Base-by-base conservation (phyloP, 352 stramenopile genomes). In the Phytophthora fragariaefolia region DNA sequence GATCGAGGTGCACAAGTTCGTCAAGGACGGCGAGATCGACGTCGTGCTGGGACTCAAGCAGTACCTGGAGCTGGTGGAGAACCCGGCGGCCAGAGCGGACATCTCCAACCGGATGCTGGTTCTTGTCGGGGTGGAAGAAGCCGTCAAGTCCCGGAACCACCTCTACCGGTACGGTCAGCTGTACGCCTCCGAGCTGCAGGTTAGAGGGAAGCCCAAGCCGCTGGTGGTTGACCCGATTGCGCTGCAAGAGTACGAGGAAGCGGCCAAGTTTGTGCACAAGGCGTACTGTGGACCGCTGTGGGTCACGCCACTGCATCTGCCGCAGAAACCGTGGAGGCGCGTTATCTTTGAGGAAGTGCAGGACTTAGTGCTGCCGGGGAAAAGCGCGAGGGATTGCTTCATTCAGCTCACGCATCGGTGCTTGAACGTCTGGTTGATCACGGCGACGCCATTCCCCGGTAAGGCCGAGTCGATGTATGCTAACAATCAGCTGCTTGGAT, bases 261-360 rank as follows among this genome's bases (percentile, higher is more conserved):
- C 87, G 1, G 89, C 83, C 38, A 91, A 90, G 62, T 91, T 90
- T 58, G 83, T 92, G 55, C 88, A 86, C 63, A 95, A 94, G 47
- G 86, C 83, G 1, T 95, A 96, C 68, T 79, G 74, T 10, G 89
- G 89, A 1, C 80, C 79, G 2, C 70, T 95, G 9, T 94, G 89
- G 80, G 80, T 85, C 6, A 85, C 80, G 1, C 63, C 55, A 12
- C 57, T 96, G 50, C 86, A 95, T 60, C 46, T 89, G 4, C 89
- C 86, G 0, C 66, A 76, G 23, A 89, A 91, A 47, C 75, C 75
- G 10, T 94, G 87, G 85, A 79, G 87, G 30, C 80, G 89, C 5
- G 87, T 95, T 5, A 77, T 96, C 30, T 96, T 95, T 73, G 89
- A 96, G 66, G 89, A 96, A 65, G 87, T 96, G 18, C 89, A 96